Conservation (phyloP, 2,329 filamentous ascomycete species). For the Samsoniella hepiali region DNA sequence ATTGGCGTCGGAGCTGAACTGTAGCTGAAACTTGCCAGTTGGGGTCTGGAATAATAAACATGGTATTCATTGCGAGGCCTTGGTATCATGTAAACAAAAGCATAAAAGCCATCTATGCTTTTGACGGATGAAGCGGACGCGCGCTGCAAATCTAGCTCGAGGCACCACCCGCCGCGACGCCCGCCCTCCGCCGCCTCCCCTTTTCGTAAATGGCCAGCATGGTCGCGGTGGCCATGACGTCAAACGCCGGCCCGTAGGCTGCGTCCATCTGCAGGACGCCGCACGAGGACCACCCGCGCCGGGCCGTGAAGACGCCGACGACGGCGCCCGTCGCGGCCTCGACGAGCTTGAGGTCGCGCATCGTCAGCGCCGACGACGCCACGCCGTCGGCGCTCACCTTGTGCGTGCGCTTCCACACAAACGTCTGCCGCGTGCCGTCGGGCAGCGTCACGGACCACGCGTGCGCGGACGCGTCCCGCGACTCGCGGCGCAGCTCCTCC, state of each 20-base stretch:
- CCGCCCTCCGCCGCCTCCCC: slow-evolving; percentile 4
- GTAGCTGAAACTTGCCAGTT: background rate
- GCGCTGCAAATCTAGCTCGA: background rate
- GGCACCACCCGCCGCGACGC: background rate
- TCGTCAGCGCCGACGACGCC: background rate
- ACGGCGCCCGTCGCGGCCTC: background rate
- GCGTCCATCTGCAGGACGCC: slow-evolving; percentile 15
- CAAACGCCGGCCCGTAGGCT: slow-evolving; percentile 10
- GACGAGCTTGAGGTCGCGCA: slow-evolving; percentile 13
- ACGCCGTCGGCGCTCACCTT: slow-evolving; percentile 6
- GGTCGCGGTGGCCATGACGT: background rate
- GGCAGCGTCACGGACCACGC: slow-evolving; percentile 1
- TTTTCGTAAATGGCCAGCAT: slow-evolving; percentile 12
- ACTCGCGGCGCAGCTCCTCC: background rate
- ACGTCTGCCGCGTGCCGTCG: background rate
- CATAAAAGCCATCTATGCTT: background rate
- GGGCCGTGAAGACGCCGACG: slow-evolving; percentile 12
- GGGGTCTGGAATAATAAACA: background rate
- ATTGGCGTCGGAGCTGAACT: background rate
- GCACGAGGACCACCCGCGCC: background rate
- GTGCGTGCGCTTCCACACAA: slow-evolving; percentile 8
- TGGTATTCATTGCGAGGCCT: background rate
- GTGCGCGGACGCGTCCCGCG: background rate
- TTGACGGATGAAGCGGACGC: background rate
- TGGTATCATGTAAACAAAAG: background rate